Evolutionary conservation across 108 stramenopile species (phyloP).

Genomic region (Fistulifera solaris): DNA sequence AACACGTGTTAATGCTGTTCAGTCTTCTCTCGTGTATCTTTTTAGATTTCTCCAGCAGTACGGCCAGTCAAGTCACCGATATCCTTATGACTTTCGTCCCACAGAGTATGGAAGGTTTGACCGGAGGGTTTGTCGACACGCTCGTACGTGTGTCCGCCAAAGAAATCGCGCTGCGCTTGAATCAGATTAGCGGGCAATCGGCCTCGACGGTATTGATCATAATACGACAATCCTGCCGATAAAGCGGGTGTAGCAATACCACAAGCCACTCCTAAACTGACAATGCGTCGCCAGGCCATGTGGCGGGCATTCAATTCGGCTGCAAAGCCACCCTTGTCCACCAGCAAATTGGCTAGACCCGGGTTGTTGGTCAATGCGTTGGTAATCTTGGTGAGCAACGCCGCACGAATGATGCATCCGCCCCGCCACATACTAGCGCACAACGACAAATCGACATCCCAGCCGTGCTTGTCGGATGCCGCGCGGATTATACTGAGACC

Average conservation of each 20-base stretch:
- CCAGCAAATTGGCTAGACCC: conserved; percentile 81
- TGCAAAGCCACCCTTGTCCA: conserved; percentile 85
- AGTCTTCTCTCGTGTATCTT: too few species aligned
- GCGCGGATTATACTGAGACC: conserved; percentile 89
- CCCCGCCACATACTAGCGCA: conserved; percentile 98
- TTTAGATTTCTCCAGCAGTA: conserved; percentile 73
- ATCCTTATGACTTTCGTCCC: conserved; percentile 92
- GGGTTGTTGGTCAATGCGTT: conserved; percentile 67
- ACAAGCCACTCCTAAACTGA: conserved; percentile 79
- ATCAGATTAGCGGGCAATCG: conserved; percentile 89
- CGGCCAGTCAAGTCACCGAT: conserved; percentile 87
- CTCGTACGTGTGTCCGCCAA: conserved; percentile 98
- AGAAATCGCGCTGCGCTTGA: conserved; percentile 98
- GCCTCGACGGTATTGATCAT: conserved; percentile 89
- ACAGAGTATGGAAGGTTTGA: conserved; percentile 87
- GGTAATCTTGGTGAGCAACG: conserved; percentile 87
- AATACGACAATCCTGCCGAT: conserved; percentile 86
- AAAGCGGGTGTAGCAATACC: conserved; percentile 89
- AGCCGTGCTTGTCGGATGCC: conserved; percentile 79
- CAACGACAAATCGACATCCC: conserved; percentile 86
- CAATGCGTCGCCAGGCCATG: conserved; percentile 87
- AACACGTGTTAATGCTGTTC: too few species aligned
- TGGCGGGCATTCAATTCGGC: conserved; percentile 73
- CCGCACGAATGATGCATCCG: conserved; percentile 97
- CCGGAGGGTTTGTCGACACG: conserved; percentile 53